Evolutionary conservation across 1,284 basidiomycete species (phyloP), one percentile per base, ranked within the genome.

Genomic region (Ceratobasidium sp.): DNA sequence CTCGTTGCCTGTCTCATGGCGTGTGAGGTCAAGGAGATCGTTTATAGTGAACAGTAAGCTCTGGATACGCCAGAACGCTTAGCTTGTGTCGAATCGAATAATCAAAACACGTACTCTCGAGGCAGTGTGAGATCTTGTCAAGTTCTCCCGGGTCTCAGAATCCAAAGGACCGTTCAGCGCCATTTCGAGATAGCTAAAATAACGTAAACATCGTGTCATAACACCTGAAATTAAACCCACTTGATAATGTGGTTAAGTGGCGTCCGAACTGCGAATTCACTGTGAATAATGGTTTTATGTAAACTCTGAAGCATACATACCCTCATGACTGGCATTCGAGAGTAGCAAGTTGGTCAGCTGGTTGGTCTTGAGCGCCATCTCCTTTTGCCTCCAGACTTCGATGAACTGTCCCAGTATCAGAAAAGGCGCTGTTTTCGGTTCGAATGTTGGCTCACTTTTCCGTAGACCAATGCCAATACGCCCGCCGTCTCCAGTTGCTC

Each of bases 291-390:
- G 28, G 3, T 23, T 30, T 18, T 4, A 18, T n/a, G 28, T 32
- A 23, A 30, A 69, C 5, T 55, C 30, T 30, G 26, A 26, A 43
- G 26, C 14, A 4, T 73, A 79, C 78, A 75, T 78, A 86, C 92
- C 91, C 83, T 95, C 93, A 79, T 96, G 93, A 76, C 88, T 92
- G 5, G 94, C 94, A 80, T 96, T 96, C n/a, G 92, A 92, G 18
- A 96, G 81, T 55, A 96, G 78, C 2, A 96, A 82, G 69, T 90
- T 90, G 18, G 93, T 94, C 64, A 96, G 82, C 79, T 91, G 92
- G 61, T 89, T 94, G 14, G 87, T 88, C 78, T 89, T 88, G 75
- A 93, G 80, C 16, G 92, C 92, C 50, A 84, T 88, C 80, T 95
- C 92, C 78, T 93, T 93, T 79, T 95, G 90, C 76, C 93, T 82